A percentile compares a stretch with the other conserved stretches of the same genome.
Evolutionary conservation across 2,329 filamentous ascomycete species (phyloP).

Genomic region (Stagonosporopsis cucurbitacearum): DNA sequence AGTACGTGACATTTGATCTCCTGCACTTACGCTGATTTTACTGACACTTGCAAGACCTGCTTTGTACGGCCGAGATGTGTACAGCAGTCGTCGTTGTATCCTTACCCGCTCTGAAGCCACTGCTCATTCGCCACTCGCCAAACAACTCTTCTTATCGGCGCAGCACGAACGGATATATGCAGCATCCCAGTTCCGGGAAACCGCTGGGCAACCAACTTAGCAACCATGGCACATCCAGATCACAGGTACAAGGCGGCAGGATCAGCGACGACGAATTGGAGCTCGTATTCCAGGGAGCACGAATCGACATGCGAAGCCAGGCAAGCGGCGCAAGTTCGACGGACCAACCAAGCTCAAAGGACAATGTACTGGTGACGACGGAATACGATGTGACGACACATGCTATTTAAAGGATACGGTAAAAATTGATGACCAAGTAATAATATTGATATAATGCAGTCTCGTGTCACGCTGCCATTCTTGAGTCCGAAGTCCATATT

Average conservation of each 20-base stretch:
- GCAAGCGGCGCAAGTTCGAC: slow-evolving; percentile 6
- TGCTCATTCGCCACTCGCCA: slow-evolving; percentile 20
- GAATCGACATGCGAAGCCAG: slow-evolving; percentile 11
- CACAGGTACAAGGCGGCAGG: slow-evolving; percentile 15
- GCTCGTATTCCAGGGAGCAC: slow-evolving; percentile 21
- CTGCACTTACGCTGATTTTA: neutral
- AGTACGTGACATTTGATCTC: slow-evolving; percentile 14
- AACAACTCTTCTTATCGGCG: slow-evolving; percentile 15
- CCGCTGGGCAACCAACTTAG: neutral
- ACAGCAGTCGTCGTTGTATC: slow-evolving; percentile 31
- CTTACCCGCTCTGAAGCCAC: slow-evolving; percentile 26
- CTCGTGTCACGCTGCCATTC: neutral
- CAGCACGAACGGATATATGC: slow-evolving; percentile 25
- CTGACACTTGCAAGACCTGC: slow-evolving; percentile 19
- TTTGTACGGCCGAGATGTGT: slow-evolving; percentile 34
- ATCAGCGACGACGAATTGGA: slow-evolving; percentile 28
- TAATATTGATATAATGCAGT: neutral
- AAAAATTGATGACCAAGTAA: neutral
- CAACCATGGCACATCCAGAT: slow-evolving; percentile 5
- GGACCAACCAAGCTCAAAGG: slow-evolving; percentile 17
- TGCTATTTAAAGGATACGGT: neutral
- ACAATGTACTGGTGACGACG: slow-evolving; percentile 25
- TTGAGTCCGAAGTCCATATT: neutral
- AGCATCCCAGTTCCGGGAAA: slow-evolving; percentile 8
- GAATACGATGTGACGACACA: slow-evolving; percentile 23